These are phyloP conservation scores for Chimonanthus salicifolius DNA, from an alignment of 164 flowering plant genomes.

Conservation along the genomic window DNA sequence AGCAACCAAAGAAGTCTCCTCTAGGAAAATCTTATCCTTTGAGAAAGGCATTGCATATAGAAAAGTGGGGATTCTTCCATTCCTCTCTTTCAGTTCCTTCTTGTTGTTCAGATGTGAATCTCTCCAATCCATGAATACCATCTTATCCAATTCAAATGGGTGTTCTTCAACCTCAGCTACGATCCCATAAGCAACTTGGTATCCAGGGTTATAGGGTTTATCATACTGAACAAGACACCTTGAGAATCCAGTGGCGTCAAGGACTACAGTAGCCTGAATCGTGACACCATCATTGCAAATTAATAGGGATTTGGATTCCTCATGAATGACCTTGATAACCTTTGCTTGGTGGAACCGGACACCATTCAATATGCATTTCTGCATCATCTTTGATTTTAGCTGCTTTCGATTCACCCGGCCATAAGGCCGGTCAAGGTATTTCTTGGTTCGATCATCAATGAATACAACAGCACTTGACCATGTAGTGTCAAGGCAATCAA, in stretches of 20 bases:
- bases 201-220: constrained; percentile 90
- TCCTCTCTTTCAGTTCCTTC: constrained; percentile 48
- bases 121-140: constrained; percentile 98
- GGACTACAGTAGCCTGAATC: constrained; percentile 70
- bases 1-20: constrained; percentile 92
- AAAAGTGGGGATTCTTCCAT: constrained; percentile 74
- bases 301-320: constrained; percentile 63
- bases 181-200: constrained; percentile 93
- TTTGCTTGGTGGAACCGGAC: constrained; percentile 89
- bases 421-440: constrained; percentile 69
- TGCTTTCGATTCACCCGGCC: constrained; percentile 81
- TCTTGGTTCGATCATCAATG: constrained; percentile 45
- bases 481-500: constrained; percentile 88
- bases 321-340: constrained; percentile 75
- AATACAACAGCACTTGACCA: constrained; percentile 87
- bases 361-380: constrained; percentile 75
- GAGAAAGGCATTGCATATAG: constrained; percentile 98
- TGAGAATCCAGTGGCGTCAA: constrained; percentile 92
- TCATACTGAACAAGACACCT: constrained; percentile 80
- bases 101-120: constrained; percentile 59
- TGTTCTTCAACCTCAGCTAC: constrained; percentile 89
- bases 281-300: constrained; percentile 81
- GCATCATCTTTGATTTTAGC: constrained; percentile 86
- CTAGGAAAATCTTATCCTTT: constrained; percentile 65
- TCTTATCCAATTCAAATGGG: constrained; percentile 85